Conservation (phyloP, 306 rosid species). For the Inga laurina region DNA sequence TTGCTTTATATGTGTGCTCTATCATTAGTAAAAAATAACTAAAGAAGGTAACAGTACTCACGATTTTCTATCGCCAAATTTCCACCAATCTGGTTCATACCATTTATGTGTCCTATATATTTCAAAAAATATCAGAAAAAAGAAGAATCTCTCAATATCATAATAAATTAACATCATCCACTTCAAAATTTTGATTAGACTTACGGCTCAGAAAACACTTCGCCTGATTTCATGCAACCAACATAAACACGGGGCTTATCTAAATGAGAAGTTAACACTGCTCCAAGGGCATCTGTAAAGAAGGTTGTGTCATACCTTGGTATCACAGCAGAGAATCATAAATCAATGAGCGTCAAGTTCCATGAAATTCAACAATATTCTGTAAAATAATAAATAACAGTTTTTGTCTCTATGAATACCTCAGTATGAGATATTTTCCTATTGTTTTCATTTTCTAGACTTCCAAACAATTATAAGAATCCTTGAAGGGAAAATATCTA, state of each 20-base stretch:
- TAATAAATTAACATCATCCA: conserved; percentile 17
- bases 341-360: conserved; percentile 13
- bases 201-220: conserved; percentile 72
- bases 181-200: conserved; percentile 36
- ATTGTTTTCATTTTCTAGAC: conserved; percentile 8
- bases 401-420: neutral
- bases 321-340: conserved; percentile 14
- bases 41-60: conserved; percentile 38
- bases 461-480: neutral
- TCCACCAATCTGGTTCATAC: conserved; percentile 85
- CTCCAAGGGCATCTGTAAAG: conserved; percentile 66
- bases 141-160: conserved; percentile 2
- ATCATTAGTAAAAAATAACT: neutral
- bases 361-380: neutral
- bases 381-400: neutral
- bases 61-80: conserved; percentile 71
- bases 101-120: conserved; percentile 59
- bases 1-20: neutral
- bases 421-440: neutral
- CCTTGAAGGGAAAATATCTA: neutral
- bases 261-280: conserved; percentile 52
- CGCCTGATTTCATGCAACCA: conserved; percentile 87
- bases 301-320: conserved; percentile 31
- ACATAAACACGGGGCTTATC: conserved; percentile 63
- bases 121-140: conserved; percentile 27